phyloP scores from a whole-genome alignment of 164 flowering plant genomes.

The Vitis cinerea region DNA sequence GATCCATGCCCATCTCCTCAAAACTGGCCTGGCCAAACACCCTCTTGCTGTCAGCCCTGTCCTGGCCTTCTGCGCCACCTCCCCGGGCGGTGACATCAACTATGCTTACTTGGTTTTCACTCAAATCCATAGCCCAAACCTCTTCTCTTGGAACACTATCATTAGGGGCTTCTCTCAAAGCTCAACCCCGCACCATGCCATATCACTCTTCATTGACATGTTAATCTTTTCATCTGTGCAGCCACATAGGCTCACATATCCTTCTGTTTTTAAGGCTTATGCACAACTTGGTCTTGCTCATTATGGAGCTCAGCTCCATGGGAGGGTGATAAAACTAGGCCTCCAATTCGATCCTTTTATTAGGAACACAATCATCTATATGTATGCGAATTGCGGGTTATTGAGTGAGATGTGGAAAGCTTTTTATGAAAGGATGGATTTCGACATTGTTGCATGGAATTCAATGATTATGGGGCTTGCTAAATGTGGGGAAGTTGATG shows the following conservation, averaged over 20 bases:
- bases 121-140: constrained; percentile 50
- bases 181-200: constrained; percentile 52
- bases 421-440: constrained; percentile 45
- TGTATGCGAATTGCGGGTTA: constrained; percentile 63
- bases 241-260: constrained; percentile 57
- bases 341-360: constrained; percentile 54
- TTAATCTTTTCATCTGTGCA: constrained; percentile 30
- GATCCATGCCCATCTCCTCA: constrained; percentile 74
- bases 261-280: constrained; percentile 76
- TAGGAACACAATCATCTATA: constrained; percentile 55
- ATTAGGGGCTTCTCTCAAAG: constrained; percentile 69
- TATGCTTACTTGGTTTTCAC: constrained; percentile 63
- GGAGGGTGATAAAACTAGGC: constrained; percentile 57
- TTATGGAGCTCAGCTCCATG: constrained; percentile 71
- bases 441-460: constrained; percentile 74
- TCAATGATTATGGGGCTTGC: constrained; percentile 68
- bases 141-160: constrained; percentile 69
- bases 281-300: constrained; percentile 51
- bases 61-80: constrained; percentile 60
- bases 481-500: constrained; percentile 53
- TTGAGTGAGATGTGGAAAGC: constrained; percentile 44
- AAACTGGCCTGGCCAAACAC: constrained; percentile 42
- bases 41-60: constrained; percentile 49
- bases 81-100: constrained; percentile 50
- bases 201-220: constrained; percentile 62